A percentile compares a stretch with the other conserved stretches of the same genome.
These are phyloP conservation scores for Spiraea crenata DNA, from an alignment of 331 rosid genomes.

Conservation along the genomic window DNA sequence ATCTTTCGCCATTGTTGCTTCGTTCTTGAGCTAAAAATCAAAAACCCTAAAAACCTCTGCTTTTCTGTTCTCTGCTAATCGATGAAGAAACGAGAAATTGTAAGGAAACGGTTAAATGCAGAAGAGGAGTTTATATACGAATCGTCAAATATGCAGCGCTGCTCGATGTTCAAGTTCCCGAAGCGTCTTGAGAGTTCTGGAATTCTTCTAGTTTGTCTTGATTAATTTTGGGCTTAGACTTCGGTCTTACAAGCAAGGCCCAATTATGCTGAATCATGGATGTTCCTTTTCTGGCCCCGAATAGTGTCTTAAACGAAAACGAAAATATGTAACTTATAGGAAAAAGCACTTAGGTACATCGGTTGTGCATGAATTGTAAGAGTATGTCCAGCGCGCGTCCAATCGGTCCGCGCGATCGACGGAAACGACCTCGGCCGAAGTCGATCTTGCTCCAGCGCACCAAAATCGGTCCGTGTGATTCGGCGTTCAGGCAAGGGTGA, in stretches of 20 bases:
- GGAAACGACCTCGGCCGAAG: no score
- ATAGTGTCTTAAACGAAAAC: no score
- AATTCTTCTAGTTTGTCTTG: neutral
- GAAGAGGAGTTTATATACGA: neutral
- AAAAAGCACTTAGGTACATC: no score
- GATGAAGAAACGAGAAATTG: neutral
- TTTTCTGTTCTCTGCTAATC: neutral
- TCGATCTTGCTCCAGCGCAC: no score
- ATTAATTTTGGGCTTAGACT: neutral
- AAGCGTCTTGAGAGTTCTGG: neutral
- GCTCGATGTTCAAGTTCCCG: neutral
- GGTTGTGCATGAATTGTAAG: no score
- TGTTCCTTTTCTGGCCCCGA: no score
- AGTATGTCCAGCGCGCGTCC: no score
- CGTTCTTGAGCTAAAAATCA: constrained; percentile 1
- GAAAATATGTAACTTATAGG: no score
- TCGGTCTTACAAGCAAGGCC: neutral
- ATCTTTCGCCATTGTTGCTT: constrained; percentile 64
- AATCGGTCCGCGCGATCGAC: no score
- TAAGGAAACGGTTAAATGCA: neutral
- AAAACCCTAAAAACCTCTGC: neutral
- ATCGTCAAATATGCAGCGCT: neutral
- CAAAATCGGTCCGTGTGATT: no score
- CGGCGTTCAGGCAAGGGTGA: no score
- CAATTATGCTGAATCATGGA: neutral